Base-by-base conservation (phyloP, 164 flowering plant species). In the Tetracentron sinense region DNA sequence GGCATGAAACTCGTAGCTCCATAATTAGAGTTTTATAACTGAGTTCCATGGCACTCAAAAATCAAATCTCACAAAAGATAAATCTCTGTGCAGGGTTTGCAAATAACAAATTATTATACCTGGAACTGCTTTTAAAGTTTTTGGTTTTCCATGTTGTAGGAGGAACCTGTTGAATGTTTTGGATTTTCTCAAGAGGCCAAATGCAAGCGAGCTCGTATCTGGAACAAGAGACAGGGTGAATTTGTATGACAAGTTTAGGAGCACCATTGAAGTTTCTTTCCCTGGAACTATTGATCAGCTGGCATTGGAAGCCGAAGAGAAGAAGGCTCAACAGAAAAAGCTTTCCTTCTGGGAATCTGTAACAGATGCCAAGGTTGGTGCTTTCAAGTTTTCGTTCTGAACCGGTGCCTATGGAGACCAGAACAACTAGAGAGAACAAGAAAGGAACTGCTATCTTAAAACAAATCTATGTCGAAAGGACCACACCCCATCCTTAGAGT, bases 151-250 rank as follows among this genome's bases (percentile, higher is more conserved):
- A 12, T 73, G 27, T 59, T 81, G 77, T 78, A 93, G 98, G 88
- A 82, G 92, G 62, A 90, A 91, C 78, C 70, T 94, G 72, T 67
- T 94, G 75, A 89, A 91, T 70, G 96, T 94, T 35, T 65, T 94
- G 82, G 96, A 94, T 62, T 94, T 94, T 72, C 82, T 94, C 14
- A 84, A 84, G 79, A 83, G 67, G 74, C 97, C 97, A 65, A 91
- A 91, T 75, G 97, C 99, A 7, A 76, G 77, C 51, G 82, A 74
- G 31, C 90, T 95, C 7, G 97, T 95, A 27, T 95, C 99, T 50
- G 99, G 99, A 56, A 92, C 99, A 49, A 85, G 72, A 65, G 96
- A 92, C 62, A 75, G 96, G 42, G 93, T 85, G 50, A 88, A 90
- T 71, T 69, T 95, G 81, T 70, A 92, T 52, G 85, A 90, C 25